Conservation (phyloP, 352 stramenopile species). For the Paralagenidium karlingii region DNA sequence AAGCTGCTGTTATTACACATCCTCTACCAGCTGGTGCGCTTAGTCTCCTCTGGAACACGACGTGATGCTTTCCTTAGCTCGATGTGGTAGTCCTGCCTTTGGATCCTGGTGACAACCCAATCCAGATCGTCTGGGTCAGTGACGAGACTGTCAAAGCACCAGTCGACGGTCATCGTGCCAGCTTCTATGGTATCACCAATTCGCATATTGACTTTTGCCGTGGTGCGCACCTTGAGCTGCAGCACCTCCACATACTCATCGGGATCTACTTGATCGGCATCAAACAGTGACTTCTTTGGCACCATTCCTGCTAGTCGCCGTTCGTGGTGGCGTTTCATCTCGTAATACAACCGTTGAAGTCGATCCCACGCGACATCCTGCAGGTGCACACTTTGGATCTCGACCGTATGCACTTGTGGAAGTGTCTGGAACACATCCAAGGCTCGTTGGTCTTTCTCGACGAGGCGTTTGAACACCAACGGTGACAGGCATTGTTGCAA, state of each 20-base stretch:
- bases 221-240: slow-evolving; percentile 22
- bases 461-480: slow-evolving; percentile 29
- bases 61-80: no score
- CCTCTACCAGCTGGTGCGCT: no score
- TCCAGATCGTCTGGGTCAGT: slow-evolving; percentile 39
- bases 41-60: no score
- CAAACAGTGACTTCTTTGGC: background rate
- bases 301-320: background rate
- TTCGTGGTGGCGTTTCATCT: background rate
- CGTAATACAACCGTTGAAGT: background rate
- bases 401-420: no score
- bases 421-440: slow-evolving; percentile 41
- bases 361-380: slow-evolving; percentile 14
- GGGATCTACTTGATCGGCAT: background rate
- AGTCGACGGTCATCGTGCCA: slow-evolving; percentile 14
- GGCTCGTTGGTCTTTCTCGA: slow-evolving; percentile 24
- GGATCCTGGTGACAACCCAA: slow-evolving; percentile 37
- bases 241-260: slow-evolving; percentile 15
- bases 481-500: background rate
- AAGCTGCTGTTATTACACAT: no score
- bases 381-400: no score
- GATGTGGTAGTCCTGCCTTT: no score
- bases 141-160: slow-evolving; percentile 41
- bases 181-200: no score
- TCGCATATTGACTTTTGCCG: slow-evolving; percentile 24